Conservation (phyloP, 352 stramenopile genomes). For the Globisporangium perplexum region DNA sequence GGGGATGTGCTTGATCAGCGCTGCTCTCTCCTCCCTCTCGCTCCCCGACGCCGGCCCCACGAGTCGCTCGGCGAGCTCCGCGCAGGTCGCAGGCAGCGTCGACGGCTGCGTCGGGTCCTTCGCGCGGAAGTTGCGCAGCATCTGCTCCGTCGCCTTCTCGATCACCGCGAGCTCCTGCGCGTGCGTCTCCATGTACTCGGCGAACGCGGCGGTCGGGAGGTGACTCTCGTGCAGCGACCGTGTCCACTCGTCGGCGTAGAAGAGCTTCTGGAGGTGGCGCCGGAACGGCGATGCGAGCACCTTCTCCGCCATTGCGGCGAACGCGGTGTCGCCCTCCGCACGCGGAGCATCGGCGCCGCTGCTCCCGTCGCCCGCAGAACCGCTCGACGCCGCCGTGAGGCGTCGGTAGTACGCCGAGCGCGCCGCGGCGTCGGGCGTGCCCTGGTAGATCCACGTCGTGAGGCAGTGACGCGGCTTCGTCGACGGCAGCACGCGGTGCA, state of each 20-base stretch:
- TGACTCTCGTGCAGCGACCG: constrained; percentile 59
- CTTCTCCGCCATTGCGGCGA: constrained; percentile 37
- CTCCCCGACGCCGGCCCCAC: not conserved
- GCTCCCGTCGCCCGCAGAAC: not conserved
- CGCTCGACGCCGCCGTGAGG: not conserved
- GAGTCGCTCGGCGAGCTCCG: constrained; percentile 24
- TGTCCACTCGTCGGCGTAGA: constrained; percentile 47
- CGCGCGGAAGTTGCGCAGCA: constrained; percentile 56
- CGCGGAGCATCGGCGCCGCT: not conserved
- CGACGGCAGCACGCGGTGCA: constrained; percentile 64
- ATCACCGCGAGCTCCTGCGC: constrained; percentile 47
- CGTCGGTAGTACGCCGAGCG: constrained; percentile 22
- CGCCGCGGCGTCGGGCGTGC: constrained; percentile 13
- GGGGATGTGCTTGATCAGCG: constrained; percentile 21
- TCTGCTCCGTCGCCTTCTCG: constrained; percentile 34
- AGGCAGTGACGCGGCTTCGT: constrained; percentile 45
- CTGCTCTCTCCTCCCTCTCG: constrained; percentile 9
- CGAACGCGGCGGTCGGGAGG: constrained; percentile 39
- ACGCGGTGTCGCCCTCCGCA: constrained; percentile 2
- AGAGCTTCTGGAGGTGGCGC: constrained; percentile 53
- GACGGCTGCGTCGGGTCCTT: constrained; percentile 25
- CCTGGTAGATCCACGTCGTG: constrained; percentile 69
- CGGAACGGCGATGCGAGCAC: constrained; percentile 55
- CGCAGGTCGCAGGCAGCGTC: constrained; percentile 22
- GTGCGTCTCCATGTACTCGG: constrained; percentile 57